Percentiles rank a stretch among this genome's conserved stretches.
Conservation (phyloP, 2,329 filamentous ascomycete species). For the Colletotrichum sp. region DNA sequence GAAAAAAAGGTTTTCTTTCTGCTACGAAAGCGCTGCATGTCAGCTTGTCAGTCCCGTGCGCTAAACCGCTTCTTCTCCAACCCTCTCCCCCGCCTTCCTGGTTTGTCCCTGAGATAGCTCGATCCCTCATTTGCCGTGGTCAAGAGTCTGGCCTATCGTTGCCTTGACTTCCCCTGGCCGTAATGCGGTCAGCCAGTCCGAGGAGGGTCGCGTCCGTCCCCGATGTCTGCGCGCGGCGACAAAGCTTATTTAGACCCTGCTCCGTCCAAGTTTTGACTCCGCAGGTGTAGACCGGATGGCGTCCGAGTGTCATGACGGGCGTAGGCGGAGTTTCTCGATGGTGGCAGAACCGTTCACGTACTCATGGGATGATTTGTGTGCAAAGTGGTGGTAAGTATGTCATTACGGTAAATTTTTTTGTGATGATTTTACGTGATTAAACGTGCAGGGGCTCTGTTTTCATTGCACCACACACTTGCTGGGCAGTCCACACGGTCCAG, state of each 20-base stretch:
- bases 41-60: background rate
- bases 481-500: slow-evolving; percentile 80
- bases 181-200: background rate
- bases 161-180: background rate
- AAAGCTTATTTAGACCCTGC: background rate
- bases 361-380: background rate
- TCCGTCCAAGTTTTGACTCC: background rate
- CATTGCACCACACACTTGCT: slow-evolving; percentile 74
- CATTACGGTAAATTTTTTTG: background rate
- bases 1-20: background rate
- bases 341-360: background rate
- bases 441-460: slow-evolving; percentile 16
- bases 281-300: background rate
- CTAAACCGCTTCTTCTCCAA: background rate
- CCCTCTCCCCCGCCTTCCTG: background rate
- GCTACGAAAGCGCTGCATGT: background rate
- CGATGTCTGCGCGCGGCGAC: background rate
- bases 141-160: background rate
- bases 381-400: background rate
- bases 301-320: background rate
- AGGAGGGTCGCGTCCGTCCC: background rate
- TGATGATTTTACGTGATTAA: background rate
- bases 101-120: background rate
- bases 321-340: background rate
- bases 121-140: background rate